phyloP scores from a whole-genome alignment of 2,329 filamentous ascomycete species.

The Magnaporthiopsis rhizophila region DNA sequence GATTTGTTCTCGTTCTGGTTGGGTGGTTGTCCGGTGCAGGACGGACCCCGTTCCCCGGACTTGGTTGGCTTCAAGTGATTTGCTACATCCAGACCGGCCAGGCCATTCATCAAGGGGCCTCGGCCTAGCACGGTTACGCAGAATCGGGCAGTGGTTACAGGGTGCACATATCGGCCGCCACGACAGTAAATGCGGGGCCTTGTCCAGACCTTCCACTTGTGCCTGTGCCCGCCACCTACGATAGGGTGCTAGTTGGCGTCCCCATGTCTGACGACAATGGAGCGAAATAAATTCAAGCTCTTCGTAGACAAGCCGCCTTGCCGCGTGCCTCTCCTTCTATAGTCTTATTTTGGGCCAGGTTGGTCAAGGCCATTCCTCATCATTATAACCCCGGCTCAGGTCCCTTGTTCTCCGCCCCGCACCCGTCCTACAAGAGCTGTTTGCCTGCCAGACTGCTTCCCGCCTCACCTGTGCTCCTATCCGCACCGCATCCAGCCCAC shows the following conservation, averaged over 20 bases:
- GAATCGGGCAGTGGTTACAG: neutral
- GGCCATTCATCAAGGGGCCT: neutral
- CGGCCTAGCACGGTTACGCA: too few species aligned
- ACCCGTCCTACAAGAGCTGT: conserved; percentile 3
- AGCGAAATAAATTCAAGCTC: neutral
- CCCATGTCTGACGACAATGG: neutral
- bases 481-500: neutral
- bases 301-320: neutral
- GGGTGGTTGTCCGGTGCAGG: neutral
- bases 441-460: neutral
- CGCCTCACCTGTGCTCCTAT: conserved; percentile 1
- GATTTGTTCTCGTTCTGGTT: neutral
- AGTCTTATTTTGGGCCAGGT: neutral
- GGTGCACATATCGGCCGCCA: neutral
- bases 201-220: neutral
- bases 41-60: neutral
- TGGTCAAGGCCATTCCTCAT: neutral
- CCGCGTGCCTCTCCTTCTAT: neutral
- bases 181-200: neutral
- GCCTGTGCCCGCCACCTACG: neutral
- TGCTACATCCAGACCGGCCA: neutral
- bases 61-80: neutral
- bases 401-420: neutral
- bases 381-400: neutral
- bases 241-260: neutral